phyloP scores from a whole-genome alignment of 140 eudicot species.

The Senecio squalidus region DNA sequence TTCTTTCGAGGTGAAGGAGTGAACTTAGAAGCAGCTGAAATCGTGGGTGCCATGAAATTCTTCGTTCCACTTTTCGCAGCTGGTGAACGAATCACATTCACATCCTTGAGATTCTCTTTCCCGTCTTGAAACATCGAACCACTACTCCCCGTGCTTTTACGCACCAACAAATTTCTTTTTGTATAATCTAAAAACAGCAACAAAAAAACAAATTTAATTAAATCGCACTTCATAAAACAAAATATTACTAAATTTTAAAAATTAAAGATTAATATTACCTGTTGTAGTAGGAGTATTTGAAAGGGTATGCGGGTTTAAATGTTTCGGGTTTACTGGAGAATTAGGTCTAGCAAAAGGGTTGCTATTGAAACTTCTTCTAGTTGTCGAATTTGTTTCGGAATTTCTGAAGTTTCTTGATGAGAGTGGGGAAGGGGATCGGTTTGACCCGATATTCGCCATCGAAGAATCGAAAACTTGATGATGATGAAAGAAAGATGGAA shows the following conservation, averaged over 20 bases:
- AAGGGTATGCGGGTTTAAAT: slow-evolving; percentile 41
- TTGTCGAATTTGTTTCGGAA: slow-evolving; percentile 37
- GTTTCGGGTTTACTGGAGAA: slow-evolving; percentile 36
- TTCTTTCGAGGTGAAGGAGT: slow-evolving; percentile 89
- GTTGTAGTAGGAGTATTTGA: slow-evolving; percentile 55
- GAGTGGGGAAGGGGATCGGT: slow-evolving; percentile 82
- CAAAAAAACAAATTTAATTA: neutral
- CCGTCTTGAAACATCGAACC: slow-evolving; percentile 41
- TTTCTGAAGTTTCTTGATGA: slow-evolving; percentile 44
- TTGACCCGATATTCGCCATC: slow-evolving; percentile 30
- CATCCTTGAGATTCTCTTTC: slow-evolving; percentile 66
- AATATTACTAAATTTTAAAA: neutral
- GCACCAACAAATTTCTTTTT: slow-evolving; percentile 24
- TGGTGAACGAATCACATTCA: slow-evolving; percentile 28
- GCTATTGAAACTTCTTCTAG: slow-evolving; percentile 61
- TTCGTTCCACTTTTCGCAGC: slow-evolving; percentile 49
- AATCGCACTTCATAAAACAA: neutral
- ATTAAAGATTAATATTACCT: slow-evolving; percentile 30
- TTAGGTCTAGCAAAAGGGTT: slow-evolving; percentile 54
- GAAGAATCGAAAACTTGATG: neutral
- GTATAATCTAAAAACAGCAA: slow-evolving; percentile 28
- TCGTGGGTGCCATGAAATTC: slow-evolving; percentile 87
- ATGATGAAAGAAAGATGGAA: slow-evolving; percentile 11
- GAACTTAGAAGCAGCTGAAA: slow-evolving; percentile 85
- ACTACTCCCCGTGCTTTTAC: slow-evolving; percentile 31